These are phyloP conservation scores for Hypoxylon sp. DNA, from an alignment of 2,329 filamentous ascomycete species.

Conservation along the genomic window DNA sequence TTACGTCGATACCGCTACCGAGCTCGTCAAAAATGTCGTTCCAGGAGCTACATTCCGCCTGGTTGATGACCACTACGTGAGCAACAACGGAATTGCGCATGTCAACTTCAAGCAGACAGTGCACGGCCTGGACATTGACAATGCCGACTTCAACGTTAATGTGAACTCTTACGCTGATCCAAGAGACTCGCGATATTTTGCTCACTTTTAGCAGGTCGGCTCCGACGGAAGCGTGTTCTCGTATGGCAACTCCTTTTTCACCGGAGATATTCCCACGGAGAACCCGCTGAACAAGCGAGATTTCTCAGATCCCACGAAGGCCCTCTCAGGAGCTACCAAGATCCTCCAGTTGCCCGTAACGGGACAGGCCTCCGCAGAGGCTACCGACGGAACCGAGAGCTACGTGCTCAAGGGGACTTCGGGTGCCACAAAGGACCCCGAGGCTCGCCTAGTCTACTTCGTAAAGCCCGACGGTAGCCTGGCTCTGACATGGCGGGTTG, in stretches of 20 bases:
- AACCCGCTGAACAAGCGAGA: slow-evolving; percentile 57
- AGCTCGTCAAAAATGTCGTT: slow-evolving; percentile 56
- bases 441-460: slow-evolving; percentile 68
- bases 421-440: slow-evolving; percentile 64
- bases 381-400: slow-evolving; percentile 53
- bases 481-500: slow-evolving; percentile 67
- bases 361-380: slow-evolving; percentile 56
- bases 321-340: slow-evolving; percentile 57
- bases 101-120: slow-evolving; percentile 71
- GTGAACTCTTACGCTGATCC: slow-evolving; percentile 54
- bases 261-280: slow-evolving; percentile 58
- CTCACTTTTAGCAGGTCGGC: slow-evolving; percentile 56
- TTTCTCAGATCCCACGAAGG: slow-evolving; percentile 58
- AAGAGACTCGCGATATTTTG: background rate
- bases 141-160: slow-evolving; percentile 71
- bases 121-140: slow-evolving; percentile 70
- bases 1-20: slow-evolving; percentile 60
- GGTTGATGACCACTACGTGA: slow-evolving; percentile 65
- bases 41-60: slow-evolving; percentile 62
- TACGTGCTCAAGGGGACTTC: slow-evolving; percentile 62
- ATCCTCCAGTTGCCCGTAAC: slow-evolving; percentile 58
- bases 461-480: slow-evolving; percentile 61
- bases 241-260: slow-evolving; percentile 63
- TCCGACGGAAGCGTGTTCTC: slow-evolving; percentile 68
- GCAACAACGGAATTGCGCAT: slow-evolving; percentile 67